phyloP scores from a whole-genome alignment of 2,329 filamentous ascomycete species.

The Colletotrichum musicola region DNA sequence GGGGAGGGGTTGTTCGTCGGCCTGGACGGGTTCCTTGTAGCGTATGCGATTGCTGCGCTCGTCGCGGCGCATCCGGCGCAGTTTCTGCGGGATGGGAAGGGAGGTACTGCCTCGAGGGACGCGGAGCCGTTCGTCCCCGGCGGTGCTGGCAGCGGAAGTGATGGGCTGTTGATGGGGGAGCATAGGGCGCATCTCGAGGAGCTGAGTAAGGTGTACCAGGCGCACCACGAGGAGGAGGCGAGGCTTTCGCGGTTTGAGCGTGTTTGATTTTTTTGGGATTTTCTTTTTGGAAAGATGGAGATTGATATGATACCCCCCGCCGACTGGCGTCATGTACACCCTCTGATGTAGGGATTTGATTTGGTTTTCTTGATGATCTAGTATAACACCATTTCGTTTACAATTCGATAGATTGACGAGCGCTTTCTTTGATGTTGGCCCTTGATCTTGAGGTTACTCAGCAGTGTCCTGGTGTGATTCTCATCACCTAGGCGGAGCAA shows the following conservation, averaged over 20 bases:
- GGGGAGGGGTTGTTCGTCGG: constrained; percentile 45
- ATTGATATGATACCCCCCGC: no score
- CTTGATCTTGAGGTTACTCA: no score
- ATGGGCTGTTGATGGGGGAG: not conserved
- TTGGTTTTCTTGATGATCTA: no score
- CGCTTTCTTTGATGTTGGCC: no score
- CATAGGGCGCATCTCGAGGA: constrained; percentile 32
- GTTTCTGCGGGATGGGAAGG: constrained; percentile 36
- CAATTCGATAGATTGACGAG: no score
- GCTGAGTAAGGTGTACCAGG: constrained; percentile 36
- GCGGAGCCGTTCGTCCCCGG: constrained; percentile 30
- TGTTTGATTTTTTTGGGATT: not conserved
- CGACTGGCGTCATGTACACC: no score
- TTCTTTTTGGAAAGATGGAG: no score
- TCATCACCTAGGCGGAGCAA: no score
- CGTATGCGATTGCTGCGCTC: constrained; percentile 45
- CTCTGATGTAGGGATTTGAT: no score
- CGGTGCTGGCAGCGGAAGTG: not conserved
- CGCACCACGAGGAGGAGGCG: constrained; percentile 29
- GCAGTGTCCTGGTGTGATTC: no score
- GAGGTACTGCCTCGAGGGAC: constrained; percentile 11
- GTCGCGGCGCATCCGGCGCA: constrained; percentile 46
- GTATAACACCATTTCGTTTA: no score
- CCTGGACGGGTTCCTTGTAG: constrained; percentile 47
- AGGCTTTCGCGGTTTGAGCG: constrained; percentile 18